A percentile compares a stretch with the other conserved stretches of the same genome.
These are phyloP conservation scores for Pleodorina starrii DNA, from an alignment of 139 green algal genomes.

Conservation along the genomic window DNA sequence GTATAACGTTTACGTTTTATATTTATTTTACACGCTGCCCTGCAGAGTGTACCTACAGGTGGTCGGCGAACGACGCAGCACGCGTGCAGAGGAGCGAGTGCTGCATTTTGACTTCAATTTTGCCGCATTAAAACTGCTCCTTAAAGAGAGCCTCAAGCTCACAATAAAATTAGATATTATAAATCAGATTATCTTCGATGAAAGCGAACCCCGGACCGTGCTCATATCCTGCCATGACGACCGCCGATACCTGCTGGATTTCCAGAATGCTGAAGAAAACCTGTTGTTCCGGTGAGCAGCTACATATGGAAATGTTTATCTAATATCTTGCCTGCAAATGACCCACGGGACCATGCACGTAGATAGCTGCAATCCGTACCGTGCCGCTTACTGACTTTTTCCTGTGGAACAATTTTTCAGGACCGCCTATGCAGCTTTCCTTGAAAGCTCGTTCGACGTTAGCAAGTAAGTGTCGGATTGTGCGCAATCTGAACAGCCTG, in stretches of 20 bases:
- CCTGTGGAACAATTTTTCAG: no score
- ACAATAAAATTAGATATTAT: constrained; percentile 50
- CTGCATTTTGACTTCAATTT: constrained; percentile 65
- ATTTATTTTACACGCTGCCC: background rate
- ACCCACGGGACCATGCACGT: no score
- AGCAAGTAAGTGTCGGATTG: constrained; percentile 48
- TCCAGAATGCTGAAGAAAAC: constrained; percentile 64
- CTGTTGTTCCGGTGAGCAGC: constrained; percentile 57
- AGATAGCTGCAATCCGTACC: no score
- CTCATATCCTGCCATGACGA: constrained; percentile 62
- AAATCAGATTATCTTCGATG: constrained; percentile 66
- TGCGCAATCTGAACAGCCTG: no score
- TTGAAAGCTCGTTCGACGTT: constrained; percentile 48
- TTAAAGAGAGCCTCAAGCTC: constrained; percentile 33
- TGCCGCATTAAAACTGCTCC: constrained; percentile 54
- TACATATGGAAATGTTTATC: background rate
- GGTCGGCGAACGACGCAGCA: constrained; percentile 61
- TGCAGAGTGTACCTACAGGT: constrained; percentile 63
- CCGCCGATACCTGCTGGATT: constrained; percentile 62
- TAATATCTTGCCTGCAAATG: background rate
- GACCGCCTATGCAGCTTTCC: constrained; percentile 40
- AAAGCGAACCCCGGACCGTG: constrained; percentile 59
- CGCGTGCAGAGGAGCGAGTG: constrained; percentile 59
- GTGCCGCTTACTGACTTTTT: background rate
- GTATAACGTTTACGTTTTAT: no score